phyloP scores from a whole-genome alignment of 2,329 filamentous ascomycete species.

The Chalaropsis ovoidea region DNA sequence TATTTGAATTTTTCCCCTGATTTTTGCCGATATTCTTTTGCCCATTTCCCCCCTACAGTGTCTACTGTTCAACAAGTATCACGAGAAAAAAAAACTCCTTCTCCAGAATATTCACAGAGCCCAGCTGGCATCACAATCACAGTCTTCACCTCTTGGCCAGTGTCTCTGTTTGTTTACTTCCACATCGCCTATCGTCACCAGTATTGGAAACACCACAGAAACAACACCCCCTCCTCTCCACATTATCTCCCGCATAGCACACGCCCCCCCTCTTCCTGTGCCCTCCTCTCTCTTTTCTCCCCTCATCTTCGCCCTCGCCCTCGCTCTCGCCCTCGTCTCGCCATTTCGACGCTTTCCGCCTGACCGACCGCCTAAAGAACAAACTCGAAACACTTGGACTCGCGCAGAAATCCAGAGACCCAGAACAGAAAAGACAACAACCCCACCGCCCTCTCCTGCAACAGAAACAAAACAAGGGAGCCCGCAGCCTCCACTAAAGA shows the following conservation, averaged over 20 bases:
- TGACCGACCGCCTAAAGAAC: neutral
- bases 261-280: neutral
- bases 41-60: neutral
- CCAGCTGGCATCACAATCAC: neutral
- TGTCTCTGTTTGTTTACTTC: slow-evolving; percentile 11
- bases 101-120: neutral
- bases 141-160: neutral
- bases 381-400: slow-evolving; percentile 10
- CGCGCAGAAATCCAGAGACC: neutral
- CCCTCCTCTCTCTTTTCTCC: neutral
- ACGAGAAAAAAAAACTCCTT: neutral
- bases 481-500: neutral
- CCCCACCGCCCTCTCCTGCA: neutral
- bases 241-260: neutral
- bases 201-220: neutral
- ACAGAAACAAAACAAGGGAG: slow-evolving; percentile 11
- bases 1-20: neutral
- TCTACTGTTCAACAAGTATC: neutral
- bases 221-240: neutral
- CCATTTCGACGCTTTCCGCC: neutral
- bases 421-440: neutral
- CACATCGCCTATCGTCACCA: neutral
- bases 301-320: neutral
- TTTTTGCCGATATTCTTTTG: neutral
- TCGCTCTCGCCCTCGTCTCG: neutral